Conservation (phyloP, 768 basidiomycete species). For the Zangia roseola region DNA sequence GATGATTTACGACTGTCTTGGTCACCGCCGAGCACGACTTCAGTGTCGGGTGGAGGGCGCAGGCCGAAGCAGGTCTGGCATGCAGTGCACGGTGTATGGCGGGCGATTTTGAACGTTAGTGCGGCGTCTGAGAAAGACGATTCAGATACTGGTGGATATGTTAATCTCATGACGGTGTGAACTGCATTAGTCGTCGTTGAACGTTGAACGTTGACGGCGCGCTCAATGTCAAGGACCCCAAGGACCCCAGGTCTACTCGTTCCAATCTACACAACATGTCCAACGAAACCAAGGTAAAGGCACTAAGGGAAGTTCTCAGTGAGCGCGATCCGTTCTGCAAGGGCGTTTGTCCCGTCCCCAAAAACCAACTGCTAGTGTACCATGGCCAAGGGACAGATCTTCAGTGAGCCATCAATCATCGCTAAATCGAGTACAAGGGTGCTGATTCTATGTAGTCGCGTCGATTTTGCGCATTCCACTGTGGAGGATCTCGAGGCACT, state of each 20-base stretch:
- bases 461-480: background rate
- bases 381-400: background rate
- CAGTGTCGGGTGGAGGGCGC: constrained; percentile 56
- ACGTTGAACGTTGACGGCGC: too few relatives aligned
- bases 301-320: background rate
- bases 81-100: constrained; percentile 68
- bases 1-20: constrained; percentile 43
- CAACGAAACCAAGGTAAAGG: background rate
- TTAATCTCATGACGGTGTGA: constrained; percentile 49
- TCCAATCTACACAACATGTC: too few relatives aligned
- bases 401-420: background rate
- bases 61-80: constrained; percentile 73
- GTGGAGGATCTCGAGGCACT: constrained; percentile 21
- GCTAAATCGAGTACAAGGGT: background rate
- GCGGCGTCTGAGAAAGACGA: constrained; percentile 48
- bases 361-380: background rate
- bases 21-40: constrained; percentile 61
- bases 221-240: constrained; percentile 6
- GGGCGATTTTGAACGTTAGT: constrained; percentile 74
- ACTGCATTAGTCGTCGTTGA: background rate
- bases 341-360: background rate
- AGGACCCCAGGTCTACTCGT: too few relatives aligned
- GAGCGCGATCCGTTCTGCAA: background rate
- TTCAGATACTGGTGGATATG: constrained; percentile 65
- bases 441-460: background rate